Evolutionary conservation across 2,329 filamentous ascomycete genomes (phyloP).

Genomic region (Pseudomassariella vexata): DNA sequence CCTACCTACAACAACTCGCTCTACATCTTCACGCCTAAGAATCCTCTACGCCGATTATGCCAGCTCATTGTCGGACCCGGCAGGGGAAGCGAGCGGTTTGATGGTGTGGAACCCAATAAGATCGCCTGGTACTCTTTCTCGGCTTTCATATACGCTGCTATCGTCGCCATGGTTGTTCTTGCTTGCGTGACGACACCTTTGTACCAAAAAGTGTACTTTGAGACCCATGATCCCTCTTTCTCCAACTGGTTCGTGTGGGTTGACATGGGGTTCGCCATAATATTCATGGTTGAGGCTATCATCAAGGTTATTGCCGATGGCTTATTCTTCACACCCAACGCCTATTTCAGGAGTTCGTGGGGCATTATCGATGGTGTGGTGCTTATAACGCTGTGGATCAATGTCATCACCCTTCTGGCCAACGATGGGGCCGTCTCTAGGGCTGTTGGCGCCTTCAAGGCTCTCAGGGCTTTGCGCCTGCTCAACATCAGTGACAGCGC

Average conservation of each 20-base stretch:
- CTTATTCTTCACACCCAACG: conserved; percentile 94
- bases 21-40: conserved; percentile 76
- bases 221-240: conserved; percentile 47
- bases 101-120: conserved; percentile 85
- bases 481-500: conserved; percentile 96
- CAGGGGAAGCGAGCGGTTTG: conserved; percentile 77
- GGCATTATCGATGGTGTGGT: conserved; percentile 92
- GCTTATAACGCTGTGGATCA: conserved; percentile 90
- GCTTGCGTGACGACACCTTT: conserved; percentile 92
- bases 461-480: conserved; percentile 80
- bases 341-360: conserved; percentile 94
- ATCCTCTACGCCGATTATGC: conserved; percentile 74
- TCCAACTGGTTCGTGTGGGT: conserved; percentile 94
- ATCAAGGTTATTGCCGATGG: conserved; percentile 96
- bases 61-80: conserved; percentile 89
- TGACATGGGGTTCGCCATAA: conserved; percentile 78
- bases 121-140: conserved; percentile 91
- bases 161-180: conserved; percentile 95
- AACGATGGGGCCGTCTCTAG: conserved; percentile 81
- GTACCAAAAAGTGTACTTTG: conserved; percentile 85
- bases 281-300: conserved; percentile 80
- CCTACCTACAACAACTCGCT: conserved; percentile 90
- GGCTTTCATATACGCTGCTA: conserved; percentile 86
- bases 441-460: conserved; percentile 95
- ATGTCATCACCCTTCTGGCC: conserved; percentile 75